A percentile compares a stretch with the other conserved stretches of the same genome.
These are phyloP conservation scores for Rutidosis leptorrhynchoides DNA, from an alignment of 129 eudicot species.

Conservation along the genomic window DNA sequence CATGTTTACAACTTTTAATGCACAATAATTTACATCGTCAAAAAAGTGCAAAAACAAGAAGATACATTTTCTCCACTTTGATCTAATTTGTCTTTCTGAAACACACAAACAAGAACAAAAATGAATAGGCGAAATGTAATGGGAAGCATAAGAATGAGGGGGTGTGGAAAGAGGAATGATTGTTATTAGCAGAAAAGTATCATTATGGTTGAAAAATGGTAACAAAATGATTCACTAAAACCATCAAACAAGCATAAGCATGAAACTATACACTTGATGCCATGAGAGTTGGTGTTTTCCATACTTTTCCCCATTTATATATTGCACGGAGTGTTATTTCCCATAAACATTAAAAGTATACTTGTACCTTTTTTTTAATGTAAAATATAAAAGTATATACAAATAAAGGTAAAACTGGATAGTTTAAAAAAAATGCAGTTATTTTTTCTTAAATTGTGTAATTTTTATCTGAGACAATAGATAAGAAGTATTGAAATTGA, in stretches of 20 bases:
- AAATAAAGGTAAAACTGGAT: no score
- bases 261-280: conserved; percentile 21
- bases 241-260: conserved; percentile 29
- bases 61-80: not conserved
- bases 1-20: not conserved
- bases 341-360: conserved; percentile 4
- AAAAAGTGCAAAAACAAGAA: not conserved
- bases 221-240: conserved; percentile 32
- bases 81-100: not conserved
- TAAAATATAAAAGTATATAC: no score
- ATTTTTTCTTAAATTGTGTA: no score
- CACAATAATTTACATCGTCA: not conserved
- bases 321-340: conserved; percentile 18
- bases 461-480: no score
- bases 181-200: conserved; percentile 12
- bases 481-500: no score
- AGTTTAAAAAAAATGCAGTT: no score
- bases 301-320: conserved; percentile 2
- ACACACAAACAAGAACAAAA: not conserved
- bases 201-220: conserved; percentile 3
- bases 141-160: conserved; percentile 16
- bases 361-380: no score
- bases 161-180: conserved; percentile 5
- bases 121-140: conserved; percentile 11
- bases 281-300: conserved; percentile 17